phyloP scores from a whole-genome alignment of 2,329 filamentous ascomycete species.

The Xylaria sp. region DNA sequence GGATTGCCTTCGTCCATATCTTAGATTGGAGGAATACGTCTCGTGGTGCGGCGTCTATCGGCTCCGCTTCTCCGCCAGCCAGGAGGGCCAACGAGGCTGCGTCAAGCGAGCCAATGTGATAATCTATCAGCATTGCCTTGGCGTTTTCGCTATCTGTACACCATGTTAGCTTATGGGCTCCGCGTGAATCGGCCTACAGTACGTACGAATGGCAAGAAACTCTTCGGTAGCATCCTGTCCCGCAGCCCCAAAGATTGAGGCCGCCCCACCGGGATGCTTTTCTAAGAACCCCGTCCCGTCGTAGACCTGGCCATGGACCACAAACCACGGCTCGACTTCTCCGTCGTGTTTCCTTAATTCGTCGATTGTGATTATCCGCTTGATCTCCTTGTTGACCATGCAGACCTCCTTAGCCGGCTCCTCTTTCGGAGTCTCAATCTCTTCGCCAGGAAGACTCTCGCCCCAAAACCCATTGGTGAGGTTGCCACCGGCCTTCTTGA shows the following conservation, averaged over 20 bases:
- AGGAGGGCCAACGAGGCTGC: slow-evolving; percentile 59
- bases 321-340: slow-evolving; percentile 77
- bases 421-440: slow-evolving; percentile 44
- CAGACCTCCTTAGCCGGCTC: slow-evolving; percentile 67
- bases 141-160: slow-evolving; percentile 84
- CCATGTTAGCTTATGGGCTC: slow-evolving; percentile 5
- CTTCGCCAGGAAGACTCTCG: slow-evolving; percentile 63
- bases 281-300: slow-evolving; percentile 81
- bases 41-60: slow-evolving; percentile 48
- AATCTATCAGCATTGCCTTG: slow-evolving; percentile 83
- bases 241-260: slow-evolving; percentile 82
- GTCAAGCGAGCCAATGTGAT: slow-evolving; percentile 81
- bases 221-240: slow-evolving; percentile 83
- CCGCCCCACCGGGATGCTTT: slow-evolving; percentile 82
- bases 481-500: slow-evolving; percentile 81
- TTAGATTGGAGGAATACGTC: slow-evolving; percentile 71
- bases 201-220: slow-evolving; percentile 87
- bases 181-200: neutral
- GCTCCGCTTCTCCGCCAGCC: slow-evolving; percentile 40
- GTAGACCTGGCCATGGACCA: slow-evolving; percentile 86
- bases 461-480: slow-evolving; percentile 85
- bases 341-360: slow-evolving; percentile 71
- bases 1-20: slow-evolving; percentile 71
- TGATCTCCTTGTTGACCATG: slow-evolving; percentile 73
- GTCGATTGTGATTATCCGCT: slow-evolving; percentile 66